These are phyloP conservation scores for Mantamonas sphyraenae DNA, from an alignment of 78 protist genomes.

Conservation along the genomic window DNA sequence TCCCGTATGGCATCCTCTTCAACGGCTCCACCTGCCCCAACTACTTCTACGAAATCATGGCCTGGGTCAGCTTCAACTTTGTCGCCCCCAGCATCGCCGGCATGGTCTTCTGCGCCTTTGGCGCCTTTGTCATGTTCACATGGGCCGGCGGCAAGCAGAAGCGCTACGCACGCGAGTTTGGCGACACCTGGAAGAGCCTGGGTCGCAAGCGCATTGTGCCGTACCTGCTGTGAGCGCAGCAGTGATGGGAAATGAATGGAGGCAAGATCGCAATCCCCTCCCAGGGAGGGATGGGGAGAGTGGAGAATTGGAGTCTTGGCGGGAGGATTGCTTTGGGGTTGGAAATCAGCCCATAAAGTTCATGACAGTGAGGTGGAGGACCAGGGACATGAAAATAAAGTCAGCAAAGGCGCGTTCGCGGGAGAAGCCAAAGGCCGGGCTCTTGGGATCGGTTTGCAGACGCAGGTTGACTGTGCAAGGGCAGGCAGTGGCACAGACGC, in stretches of 20 bases:
- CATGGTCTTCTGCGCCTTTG: conserved; percentile 12
- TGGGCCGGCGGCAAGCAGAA: conserved; percentile 37
- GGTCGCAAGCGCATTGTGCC: no score
- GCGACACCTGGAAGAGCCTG: no score
- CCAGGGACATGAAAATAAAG: conserved; percentile 47
- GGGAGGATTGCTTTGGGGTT: no score
- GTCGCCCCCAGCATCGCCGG: conserved; percentile 6
- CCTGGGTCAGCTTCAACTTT: conserved; percentile 27
- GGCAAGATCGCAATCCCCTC: no score
- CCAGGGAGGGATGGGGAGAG: no score
- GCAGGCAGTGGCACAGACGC: no score
- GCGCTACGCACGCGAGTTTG: conserved; percentile 5
- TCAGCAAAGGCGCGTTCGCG: conserved; percentile 62
- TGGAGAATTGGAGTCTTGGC: no score
- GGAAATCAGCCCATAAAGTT: conserved; percentile 71
- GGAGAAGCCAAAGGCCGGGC: conserved; percentile 26
- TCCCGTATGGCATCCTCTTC: conserved; percentile 16
- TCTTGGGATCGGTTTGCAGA: conserved; percentile 41
- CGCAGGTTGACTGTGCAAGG: conserved; percentile 45
- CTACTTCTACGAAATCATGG: conserved; percentile 33
- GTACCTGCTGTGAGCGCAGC: no score
- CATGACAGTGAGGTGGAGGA: conserved; percentile 63
- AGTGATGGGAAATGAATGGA: no score
- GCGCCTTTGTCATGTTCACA: conserved; percentile 14
- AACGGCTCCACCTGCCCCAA: conserved; percentile 27